A percentile compares a stretch with the other conserved stretches of the same genome.
Conservation (phyloP, 345 rosid species). For the Brassica incana region DNA sequence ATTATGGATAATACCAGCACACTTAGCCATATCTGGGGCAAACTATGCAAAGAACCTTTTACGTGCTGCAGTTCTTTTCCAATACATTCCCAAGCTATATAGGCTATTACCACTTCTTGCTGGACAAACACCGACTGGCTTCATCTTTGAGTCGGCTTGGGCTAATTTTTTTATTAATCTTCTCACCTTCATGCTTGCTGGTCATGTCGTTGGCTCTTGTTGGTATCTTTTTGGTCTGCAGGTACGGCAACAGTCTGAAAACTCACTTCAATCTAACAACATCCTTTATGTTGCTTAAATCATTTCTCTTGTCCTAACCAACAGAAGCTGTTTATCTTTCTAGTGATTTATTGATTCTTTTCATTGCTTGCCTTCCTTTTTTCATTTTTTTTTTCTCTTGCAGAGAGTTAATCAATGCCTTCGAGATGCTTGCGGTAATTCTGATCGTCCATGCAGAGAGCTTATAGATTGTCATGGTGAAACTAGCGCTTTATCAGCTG, state of each 20-base stretch:
- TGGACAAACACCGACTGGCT: constrained; percentile 73
- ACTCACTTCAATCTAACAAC: background rate
- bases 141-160: constrained; percentile 88
- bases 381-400: background rate
- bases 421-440: constrained; percentile 53
- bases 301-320: background rate
- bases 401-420: constrained; percentile 96
- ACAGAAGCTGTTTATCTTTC: background rate
- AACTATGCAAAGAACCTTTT: constrained; percentile 15
- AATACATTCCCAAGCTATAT: constrained; percentile 54
- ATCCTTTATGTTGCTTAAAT: background rate
- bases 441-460: constrained; percentile 28
- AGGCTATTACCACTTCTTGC: constrained; percentile 69
- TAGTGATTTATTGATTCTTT: background rate
- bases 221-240: constrained; percentile 92
- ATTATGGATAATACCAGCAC: constrained; percentile 46
- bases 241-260: constrained; percentile 37
- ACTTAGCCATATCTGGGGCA: constrained; percentile 52
- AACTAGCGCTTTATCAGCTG: fast-evolving
- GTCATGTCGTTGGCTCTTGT: constrained; percentile 79
- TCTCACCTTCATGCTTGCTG: constrained; percentile 68
- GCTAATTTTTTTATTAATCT: constrained; percentile 82
- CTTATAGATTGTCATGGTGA: constrained; percentile 70
- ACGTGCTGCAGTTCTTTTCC: background rate
- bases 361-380: background rate